Evolutionary conservation across 139 green algal species (phyloP), one percentile per base, ranked within the genome.

Genomic region (Haematococcus sp.): DNA sequence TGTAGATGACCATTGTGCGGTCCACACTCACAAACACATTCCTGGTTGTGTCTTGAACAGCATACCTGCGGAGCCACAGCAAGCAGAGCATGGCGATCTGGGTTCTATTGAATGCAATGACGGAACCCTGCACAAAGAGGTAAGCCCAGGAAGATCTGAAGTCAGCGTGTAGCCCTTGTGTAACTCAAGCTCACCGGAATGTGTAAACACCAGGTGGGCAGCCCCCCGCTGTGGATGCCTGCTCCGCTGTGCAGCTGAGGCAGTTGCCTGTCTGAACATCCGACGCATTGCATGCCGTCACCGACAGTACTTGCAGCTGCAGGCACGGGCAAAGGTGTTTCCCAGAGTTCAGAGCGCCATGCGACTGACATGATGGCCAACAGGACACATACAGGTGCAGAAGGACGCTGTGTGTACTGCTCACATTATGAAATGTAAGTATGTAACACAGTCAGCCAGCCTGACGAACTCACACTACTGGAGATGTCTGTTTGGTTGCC

Each of bases 131-230:
- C n/a, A n/a, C n/a, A n/a, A n/a, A n/a, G n/a, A n/a, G n/a, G n/a
- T n/a, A n/a, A n/a, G n/a, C n/a, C n/a, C n/a, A n/a, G n/a, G n/a
- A n/a, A n/a, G n/a, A n/a, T n/a, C n/a, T n/a, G n/a, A n/a, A n/a
- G n/a, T n/a, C n/a, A n/a, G n/a, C n/a, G n/a, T n/a, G n/a, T n/a
- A n/a, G n/a, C n/a, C n/a, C n/a, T n/a, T n/a, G n/a, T n/a, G n/a
- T n/a, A n/a, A 5, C 22, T 13, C 23, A 4, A 65, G 25, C 58
- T 33, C 58, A 65, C 58, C 58, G 34, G 25, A 65, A 73, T 15
- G 58, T 66, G 74, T 80, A 80, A 20, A 80, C 67, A 11, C 74
- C 74, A 9, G 74, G 74, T 40, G 73, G 33, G 59, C 74, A 80
- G 23, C 23, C 25, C 54, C 74, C 68, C 0, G 65, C 63, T 30